phyloP scores from a whole-genome alignment of 768 basidiomycete genomes.

The Mycena galericulata region DNA sequence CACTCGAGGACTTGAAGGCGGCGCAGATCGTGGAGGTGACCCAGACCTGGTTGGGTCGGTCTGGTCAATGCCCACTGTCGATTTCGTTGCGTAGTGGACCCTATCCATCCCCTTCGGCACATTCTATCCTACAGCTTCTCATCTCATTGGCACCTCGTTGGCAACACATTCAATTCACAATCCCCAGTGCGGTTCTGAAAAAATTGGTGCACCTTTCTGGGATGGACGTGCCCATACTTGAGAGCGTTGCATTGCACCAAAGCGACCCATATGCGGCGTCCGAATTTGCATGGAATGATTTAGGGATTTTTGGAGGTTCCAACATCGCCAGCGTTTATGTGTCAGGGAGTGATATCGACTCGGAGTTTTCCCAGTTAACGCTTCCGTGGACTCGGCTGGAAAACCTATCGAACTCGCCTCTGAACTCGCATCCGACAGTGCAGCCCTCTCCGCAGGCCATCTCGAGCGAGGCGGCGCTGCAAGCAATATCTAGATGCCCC shows the following conservation, averaged over 20 bases:
- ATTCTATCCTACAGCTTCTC: neutral
- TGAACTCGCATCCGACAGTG: neutral
- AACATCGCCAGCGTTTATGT: neutral
- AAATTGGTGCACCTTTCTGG: neutral
- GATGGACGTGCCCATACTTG: slow-evolving; percentile 4
- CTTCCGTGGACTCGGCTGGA: slow-evolving; percentile 6
- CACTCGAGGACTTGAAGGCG: no score
- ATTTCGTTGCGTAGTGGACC: neutral
- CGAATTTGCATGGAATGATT: neutral
- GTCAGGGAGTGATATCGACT: no score
- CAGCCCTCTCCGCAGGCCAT: neutral
- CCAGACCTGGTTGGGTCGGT: neutral
- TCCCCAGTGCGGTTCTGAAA: neutral
- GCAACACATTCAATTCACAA: neutral
- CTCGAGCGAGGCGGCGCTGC: neutral
- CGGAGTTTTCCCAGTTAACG: neutral
- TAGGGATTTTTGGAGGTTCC: neutral
- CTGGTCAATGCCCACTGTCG: neutral
- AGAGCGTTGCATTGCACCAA: neutral
- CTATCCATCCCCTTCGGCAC: neutral
- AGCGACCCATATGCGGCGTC: neutral
- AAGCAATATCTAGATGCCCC: neutral
- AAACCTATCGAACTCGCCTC: neutral
- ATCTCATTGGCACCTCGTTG: slow-evolving; percentile 1
- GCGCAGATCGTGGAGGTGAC: neutral